Percentiles rank a stretch among this genome's conserved stretches.
These are phyloP conservation scores for Zangia roseola DNA, from an alignment of 768 basidiomycete species.

Conservation along the genomic window DNA sequence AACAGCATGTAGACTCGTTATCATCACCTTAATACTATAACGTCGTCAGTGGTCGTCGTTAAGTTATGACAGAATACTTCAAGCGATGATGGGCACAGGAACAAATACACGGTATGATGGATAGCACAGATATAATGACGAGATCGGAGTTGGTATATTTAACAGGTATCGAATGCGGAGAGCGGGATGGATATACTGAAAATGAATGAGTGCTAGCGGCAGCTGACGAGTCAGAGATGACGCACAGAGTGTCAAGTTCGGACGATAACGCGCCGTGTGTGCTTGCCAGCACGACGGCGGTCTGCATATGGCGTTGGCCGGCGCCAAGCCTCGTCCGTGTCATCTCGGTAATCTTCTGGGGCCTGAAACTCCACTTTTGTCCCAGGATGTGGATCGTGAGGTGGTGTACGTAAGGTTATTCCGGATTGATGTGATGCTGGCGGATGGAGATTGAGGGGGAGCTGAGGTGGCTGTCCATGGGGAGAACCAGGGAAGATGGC, in stretches of 20 bases:
- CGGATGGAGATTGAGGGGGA: slow-evolving; percentile 34
- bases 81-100: slow-evolving; percentile 2
- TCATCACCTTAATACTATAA: slow-evolving; percentile 16
- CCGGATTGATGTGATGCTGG: slow-evolving; percentile 24
- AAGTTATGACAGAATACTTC: slow-evolving; percentile 16
- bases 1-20: slow-evolving; percentile 13
- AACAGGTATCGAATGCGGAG: slow-evolving; percentile 22
- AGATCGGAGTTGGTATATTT: slow-evolving; percentile 19
- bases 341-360: slow-evolving; percentile 52
- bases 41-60: slow-evolving; percentile 4
- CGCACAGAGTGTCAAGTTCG: slow-evolving; percentile 27
- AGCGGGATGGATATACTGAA: slow-evolving; percentile 2
- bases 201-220: neutral
- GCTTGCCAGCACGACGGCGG: slow-evolving; percentile 76
- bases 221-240: too few species aligned
- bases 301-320: slow-evolving; percentile 72
- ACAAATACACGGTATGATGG: slow-evolving; percentile 24
- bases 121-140: slow-evolving; percentile 21
- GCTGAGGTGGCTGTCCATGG: slow-evolving; percentile 33
- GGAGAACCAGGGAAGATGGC: slow-evolving; percentile 30
- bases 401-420: slow-evolving; percentile 43
- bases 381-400: slow-evolving; percentile 41
- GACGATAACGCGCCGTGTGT: slow-evolving; percentile 71
- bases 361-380: slow-evolving; percentile 31
- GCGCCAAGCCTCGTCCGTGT: slow-evolving; percentile 70